Conservation (phyloP, 805 yeast species). For the Limtongia smithiae region DNA sequence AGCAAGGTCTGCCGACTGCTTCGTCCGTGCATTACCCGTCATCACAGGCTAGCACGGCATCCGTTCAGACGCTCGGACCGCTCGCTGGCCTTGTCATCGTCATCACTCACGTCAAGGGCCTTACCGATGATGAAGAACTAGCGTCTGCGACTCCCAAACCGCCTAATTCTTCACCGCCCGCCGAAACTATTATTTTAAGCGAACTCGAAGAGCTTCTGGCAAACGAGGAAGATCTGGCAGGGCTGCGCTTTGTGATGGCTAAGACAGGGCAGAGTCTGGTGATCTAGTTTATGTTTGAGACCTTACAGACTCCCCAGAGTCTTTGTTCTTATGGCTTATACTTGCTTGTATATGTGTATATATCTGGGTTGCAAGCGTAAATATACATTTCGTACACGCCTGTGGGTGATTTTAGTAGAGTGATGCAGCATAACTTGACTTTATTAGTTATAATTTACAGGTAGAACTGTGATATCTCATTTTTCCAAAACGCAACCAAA, state of each 20-base stretch:
- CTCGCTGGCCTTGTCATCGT: slow-evolving; percentile 25
- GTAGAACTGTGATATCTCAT: too few relatives aligned
- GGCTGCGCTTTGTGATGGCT: slow-evolving; percentile 22
- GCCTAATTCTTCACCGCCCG: not conserved
- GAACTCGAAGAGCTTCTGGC: slow-evolving; percentile 23
- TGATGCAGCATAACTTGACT: too few relatives aligned
- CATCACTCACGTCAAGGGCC: slow-evolving; percentile 25
- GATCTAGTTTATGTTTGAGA: slow-evolving; percentile 6
- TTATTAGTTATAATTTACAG: too few relatives aligned
- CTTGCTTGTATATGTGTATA: too few relatives aligned
- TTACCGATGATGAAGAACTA: slow-evolving; percentile 8
- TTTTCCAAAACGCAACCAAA: too few relatives aligned
- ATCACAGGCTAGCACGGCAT: not conserved
- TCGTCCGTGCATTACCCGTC: too few relatives aligned
- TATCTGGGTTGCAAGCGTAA: too few relatives aligned
- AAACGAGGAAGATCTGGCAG: slow-evolving; percentile 25
- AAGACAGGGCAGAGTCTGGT: slow-evolving; percentile 22
- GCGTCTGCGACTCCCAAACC: slow-evolving; percentile 1
- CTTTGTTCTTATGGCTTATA: too few relatives aligned
- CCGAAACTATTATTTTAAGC: slow-evolving; percentile 10
- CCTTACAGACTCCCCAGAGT: too few relatives aligned
- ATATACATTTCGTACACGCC: too few relatives aligned
- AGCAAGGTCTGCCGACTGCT: too few relatives aligned
- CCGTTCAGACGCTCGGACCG: slow-evolving; percentile 11
- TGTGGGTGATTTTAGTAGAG: too few relatives aligned